Evolutionary conservation across 1,284 basidiomycete genomes (phyloP).

Genomic region (Athelia psychrophila): DNA sequence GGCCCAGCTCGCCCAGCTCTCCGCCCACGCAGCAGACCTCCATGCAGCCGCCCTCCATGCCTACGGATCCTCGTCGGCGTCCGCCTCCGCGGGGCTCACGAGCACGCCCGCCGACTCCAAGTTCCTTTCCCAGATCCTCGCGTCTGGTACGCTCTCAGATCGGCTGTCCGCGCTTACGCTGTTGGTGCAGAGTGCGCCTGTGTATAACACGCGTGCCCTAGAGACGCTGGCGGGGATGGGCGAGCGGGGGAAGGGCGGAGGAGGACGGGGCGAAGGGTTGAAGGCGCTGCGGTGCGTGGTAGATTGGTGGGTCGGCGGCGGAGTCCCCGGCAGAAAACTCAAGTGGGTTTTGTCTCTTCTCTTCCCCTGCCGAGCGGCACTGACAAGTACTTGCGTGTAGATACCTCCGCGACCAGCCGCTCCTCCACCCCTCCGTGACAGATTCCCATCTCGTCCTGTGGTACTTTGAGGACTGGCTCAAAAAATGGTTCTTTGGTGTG

Average conservation of each 20-base stretch:
- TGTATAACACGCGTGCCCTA: conserved; percentile 86
- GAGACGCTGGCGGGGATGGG: conserved; percentile 78
- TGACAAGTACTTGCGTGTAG: too few species aligned
- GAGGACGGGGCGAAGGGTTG: conserved; percentile 87
- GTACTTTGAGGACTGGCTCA: conserved; percentile 97
- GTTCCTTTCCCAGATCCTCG: conserved; percentile 84
- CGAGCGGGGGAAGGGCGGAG: conserved; percentile 74
- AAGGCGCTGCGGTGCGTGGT: conserved; percentile 89
- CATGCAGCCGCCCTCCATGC: conserved; percentile 45
- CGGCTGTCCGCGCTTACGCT: conserved; percentile 91
- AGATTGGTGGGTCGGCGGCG: conserved; percentile 97
- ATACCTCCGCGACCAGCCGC: conserved; percentile 91
- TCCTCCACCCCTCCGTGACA: conserved; percentile 64
- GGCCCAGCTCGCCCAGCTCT: conserved; percentile 42
- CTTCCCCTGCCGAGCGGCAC: not conserved
- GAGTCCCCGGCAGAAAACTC: conserved; percentile 79
- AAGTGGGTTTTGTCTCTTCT: conserved; percentile 49
- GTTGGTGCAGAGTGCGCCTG: conserved; percentile 86
- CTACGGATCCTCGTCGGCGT: too few species aligned
- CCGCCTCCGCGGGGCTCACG: conserved; percentile 29
- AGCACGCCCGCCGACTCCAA: conserved; percentile 58
- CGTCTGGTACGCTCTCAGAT: conserved; percentile 90
- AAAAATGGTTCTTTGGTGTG: conserved; percentile 94
- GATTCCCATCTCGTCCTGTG: conserved; percentile 80
- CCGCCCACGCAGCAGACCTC: conserved; percentile 47